phyloP scores from a whole-genome alignment of 176 grass and related monocot genomes.

The Avena sativa region DNA sequence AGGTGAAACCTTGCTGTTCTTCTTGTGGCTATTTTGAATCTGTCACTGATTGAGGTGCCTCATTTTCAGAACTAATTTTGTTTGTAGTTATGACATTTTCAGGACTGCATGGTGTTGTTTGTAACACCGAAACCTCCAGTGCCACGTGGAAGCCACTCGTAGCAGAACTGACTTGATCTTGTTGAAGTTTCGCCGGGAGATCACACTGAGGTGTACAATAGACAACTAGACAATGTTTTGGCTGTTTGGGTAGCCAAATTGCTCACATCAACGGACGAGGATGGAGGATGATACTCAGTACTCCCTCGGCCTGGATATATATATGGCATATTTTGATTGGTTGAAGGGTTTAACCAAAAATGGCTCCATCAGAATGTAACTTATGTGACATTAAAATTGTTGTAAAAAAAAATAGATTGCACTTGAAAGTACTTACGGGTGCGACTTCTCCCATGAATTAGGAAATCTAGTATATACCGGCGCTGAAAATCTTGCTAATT shows the following conservation, averaged over 20 bases:
- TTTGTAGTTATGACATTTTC: background rate
- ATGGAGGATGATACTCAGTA: background rate
- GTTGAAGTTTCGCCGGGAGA: conserved; percentile 31
- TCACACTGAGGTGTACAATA: conserved; percentile 25
- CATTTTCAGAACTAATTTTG: conserved; percentile 10
- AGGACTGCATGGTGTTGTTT: conserved; percentile 36
- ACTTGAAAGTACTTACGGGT: background rate
- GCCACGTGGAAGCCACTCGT: conserved; percentile 21
- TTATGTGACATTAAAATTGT: background rate
- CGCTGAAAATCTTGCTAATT: background rate
- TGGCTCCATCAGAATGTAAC: background rate
- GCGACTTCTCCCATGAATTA: background rate
- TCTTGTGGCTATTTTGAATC: conserved; percentile 10
- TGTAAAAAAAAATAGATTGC: background rate
- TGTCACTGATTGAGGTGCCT: background rate
- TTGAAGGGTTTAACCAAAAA: background rate
- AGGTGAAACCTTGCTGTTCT: conserved; percentile 10
- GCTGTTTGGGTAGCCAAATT: conserved; percentile 16
- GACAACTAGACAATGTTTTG: background rate
- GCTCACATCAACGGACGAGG: background rate
- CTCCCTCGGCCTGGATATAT: background rate
- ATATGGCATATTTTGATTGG: background rate
- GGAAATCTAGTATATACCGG: background rate
- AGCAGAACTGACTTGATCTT: background rate
- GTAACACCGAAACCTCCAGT: background rate